Percentiles rank a stretch among this genome's conserved stretches.
phyloP scores from a whole-genome alignment of 306 rosid species.

The Pterocarpus santalinus region DNA sequence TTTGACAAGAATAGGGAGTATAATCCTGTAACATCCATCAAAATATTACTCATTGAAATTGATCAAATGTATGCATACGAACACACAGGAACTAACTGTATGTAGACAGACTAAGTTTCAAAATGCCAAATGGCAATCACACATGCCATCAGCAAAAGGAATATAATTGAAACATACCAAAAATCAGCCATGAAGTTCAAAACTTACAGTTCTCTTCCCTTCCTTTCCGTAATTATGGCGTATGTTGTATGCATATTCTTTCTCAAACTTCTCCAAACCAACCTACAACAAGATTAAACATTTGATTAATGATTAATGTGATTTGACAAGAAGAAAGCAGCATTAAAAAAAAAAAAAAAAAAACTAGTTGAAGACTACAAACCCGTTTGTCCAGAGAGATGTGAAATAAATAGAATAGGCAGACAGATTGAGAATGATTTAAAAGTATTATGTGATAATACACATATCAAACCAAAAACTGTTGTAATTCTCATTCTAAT shows the following conservation, averaged over 20 bases:
- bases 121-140: conserved; percentile 25
- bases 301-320: conserved; percentile 15
- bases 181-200: conserved; percentile 34
- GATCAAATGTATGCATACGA: conserved; percentile 32
- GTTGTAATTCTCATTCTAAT: conserved; percentile 29
- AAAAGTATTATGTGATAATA: not conserved
- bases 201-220: conserved; percentile 92
- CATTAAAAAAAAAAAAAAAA: not conserved
- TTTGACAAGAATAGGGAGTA: conserved; percentile 89
- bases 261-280: conserved; percentile 94
- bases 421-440: conserved; percentile 29
- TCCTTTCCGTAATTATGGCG: conserved; percentile 94
- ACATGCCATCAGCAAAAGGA: conserved; percentile 21
- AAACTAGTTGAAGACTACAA: conserved; percentile 15
- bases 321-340: conserved; percentile 37
- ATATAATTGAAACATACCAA: conserved; percentile 21
- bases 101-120: conserved; percentile 25
- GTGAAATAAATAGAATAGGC: conserved; percentile 21
- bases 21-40: conserved; percentile 73
- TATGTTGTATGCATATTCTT: conserved; percentile 83
- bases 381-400: conserved; percentile 35
- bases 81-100: conserved; percentile 30
- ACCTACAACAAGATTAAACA: conserved; percentile 62
- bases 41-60: conserved; percentile 41
- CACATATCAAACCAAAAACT: conserved; percentile 22